phyloP scores from a whole-genome alignment of 306 rosid genomes.

The Psophocarpus tetragonolobus region DNA sequence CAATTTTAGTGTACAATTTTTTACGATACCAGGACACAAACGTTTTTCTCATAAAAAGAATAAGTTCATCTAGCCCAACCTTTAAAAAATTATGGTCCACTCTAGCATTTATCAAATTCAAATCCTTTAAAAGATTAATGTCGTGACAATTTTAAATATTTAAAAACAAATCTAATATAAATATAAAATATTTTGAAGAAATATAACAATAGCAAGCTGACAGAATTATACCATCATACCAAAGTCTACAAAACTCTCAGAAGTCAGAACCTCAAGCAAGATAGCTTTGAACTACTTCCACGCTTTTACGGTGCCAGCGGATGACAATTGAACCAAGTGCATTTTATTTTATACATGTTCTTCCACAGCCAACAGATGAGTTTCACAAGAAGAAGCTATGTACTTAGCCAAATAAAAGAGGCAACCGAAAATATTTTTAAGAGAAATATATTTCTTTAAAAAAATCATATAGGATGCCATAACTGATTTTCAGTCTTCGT shows the following conservation, averaged over 20 bases:
- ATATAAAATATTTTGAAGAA: not conserved
- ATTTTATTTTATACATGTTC: conserved; percentile 1
- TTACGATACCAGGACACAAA: too few relatives aligned
- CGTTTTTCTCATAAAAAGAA: too few relatives aligned
- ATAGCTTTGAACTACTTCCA: too few relatives aligned
- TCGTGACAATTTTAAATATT: not conserved
- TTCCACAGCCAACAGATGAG: not conserved
- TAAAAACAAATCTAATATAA: not conserved
- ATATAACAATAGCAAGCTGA: not conserved
- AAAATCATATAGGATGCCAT: not conserved
- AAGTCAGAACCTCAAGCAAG: too few relatives aligned
- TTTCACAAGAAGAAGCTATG: not conserved
- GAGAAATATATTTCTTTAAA: not conserved
- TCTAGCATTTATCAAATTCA: too few relatives aligned
- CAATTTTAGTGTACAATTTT: too few relatives aligned
- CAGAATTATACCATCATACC: not conserved
- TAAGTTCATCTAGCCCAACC: too few relatives aligned
- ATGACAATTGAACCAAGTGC: not conserved
- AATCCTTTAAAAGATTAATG: too few relatives aligned
- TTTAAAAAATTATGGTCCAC: too few relatives aligned
- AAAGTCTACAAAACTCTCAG: not conserved
- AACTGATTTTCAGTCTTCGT: conserved; percentile 65
- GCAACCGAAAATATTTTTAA: not conserved
- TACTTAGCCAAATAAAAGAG: not conserved
- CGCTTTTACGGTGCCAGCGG: not conserved